Conservation (phyloP, 129 eudicot genomes). For the Smallanthus sonchifolius region DNA sequence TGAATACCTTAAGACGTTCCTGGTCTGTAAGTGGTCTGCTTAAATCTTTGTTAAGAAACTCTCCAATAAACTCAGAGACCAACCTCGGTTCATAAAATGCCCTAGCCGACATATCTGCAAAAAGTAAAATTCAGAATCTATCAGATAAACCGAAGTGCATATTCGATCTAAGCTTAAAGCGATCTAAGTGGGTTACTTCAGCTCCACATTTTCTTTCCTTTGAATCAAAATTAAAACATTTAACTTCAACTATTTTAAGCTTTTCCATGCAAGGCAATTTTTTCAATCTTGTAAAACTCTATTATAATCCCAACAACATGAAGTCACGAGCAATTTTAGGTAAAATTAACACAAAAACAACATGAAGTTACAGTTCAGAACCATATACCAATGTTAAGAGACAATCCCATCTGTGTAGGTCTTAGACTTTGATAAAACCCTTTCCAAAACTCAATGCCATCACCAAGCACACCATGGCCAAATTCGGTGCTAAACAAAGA, state of each 20-base stretch:
- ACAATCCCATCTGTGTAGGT: constrained; percentile 91
- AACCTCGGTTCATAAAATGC: constrained; percentile 50
- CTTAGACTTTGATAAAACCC: constrained; percentile 83
- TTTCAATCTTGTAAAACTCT: neutral
- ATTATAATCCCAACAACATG: neutral
- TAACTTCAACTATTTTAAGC: neutral
- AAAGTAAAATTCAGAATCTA: neutral
- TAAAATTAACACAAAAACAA: neutral
- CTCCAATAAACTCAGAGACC: constrained; percentile 47
- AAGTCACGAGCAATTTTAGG: neutral
- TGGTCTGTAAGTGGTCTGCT: constrained; percentile 51
- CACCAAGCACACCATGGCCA: constrained; percentile 59
- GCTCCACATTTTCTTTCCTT: neutral
- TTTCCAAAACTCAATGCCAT: constrained; percentile 71
- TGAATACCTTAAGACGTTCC: constrained; percentile 62
- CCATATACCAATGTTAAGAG: constrained; percentile 64
- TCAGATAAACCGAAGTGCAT: neutral
- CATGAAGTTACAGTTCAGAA: neutral
- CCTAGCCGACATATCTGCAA: constrained; percentile 76
- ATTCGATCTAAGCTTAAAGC: too few relatives aligned
- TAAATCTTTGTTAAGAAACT: constrained; percentile 37
- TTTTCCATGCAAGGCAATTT: neutral
- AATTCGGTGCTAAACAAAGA: constrained; percentile 47
- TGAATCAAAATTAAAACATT: neutral
- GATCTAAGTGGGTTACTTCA: neutral